Evolutionary conservation across 805 yeast genomes (phyloP).

Genomic region (Trichomonascus vanleenenianus): DNA sequence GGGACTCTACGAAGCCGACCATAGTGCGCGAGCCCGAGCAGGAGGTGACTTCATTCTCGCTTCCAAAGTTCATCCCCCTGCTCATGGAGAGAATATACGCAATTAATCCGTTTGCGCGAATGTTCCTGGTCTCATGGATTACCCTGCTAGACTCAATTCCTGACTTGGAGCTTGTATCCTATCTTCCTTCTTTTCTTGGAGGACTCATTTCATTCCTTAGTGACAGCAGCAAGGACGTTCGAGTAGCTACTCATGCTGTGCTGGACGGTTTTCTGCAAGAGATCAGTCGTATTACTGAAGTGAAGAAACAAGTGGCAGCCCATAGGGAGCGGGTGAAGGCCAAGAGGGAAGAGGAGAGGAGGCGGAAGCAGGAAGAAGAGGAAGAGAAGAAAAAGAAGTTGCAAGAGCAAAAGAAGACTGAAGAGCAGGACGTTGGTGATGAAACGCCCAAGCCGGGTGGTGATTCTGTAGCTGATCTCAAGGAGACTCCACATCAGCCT

Average conservation of each 20-base stretch:
- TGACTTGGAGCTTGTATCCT: conserved; percentile 77
- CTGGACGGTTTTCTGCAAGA: conserved; percentile 72
- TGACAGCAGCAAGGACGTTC: conserved; percentile 78
- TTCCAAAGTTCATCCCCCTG: conserved; percentile 85
- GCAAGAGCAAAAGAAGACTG: conserved; percentile 1
- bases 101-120: conserved; percentile 85
- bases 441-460: neutral
- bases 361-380: neutral
- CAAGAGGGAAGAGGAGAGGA: neutral
- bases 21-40: conserved; percentile 26
- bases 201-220: conserved; percentile 74
- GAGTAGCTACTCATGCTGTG: conserved; percentile 75
- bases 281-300: conserved; percentile 64
- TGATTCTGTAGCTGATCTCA: too few species aligned
- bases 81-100: conserved; percentile 85
- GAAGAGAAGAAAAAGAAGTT: conserved; percentile 5
- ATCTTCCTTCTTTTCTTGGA: conserved; percentile 81
- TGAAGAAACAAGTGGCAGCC: conserved; percentile 38
- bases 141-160: conserved; percentile 90
- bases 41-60: conserved; percentile 66
- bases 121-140: conserved; percentile 90
- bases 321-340: neutral
- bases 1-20: conserved; percentile 24
- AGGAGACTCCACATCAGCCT: too few species aligned
- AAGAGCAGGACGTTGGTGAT: conserved; percentile 1